phyloP scores from a whole-genome alignment of 495 filamentous ascomycete species.

The Aspergillus avenaceus region DNA sequence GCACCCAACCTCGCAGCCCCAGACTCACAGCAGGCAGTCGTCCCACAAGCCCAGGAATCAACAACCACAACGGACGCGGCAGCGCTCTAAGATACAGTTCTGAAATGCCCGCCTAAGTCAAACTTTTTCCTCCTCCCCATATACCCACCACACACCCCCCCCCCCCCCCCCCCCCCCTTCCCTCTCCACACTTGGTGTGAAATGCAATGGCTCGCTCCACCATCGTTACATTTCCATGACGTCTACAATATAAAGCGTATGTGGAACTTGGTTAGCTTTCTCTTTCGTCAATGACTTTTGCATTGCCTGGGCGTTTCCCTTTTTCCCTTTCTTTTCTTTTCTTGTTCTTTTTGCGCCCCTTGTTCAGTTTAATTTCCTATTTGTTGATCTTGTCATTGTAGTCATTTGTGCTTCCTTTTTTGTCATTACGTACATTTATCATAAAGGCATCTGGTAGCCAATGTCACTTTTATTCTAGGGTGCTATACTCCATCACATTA shows the following conservation, averaged over 20 bases:
- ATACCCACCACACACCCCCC: not conserved
- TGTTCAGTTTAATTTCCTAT: too few relatives aligned
- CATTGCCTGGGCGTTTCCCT: constrained; percentile 18
- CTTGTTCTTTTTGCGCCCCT: too few relatives aligned
- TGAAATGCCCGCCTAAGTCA: constrained; percentile 30
- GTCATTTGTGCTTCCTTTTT: not conserved
- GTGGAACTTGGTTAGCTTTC: too few relatives aligned
- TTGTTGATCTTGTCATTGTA: not conserved
- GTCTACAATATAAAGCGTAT: too few relatives aligned
- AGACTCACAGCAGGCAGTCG: constrained; percentile 38
- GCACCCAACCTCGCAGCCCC: constrained; percentile 43
- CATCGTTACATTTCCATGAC: not conserved
- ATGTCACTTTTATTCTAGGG: too few relatives aligned
- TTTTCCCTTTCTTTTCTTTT: not conserved
- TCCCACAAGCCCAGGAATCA: constrained; percentile 41
- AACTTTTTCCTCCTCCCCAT: constrained; percentile 1
- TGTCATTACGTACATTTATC: too few relatives aligned
- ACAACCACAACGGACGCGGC: constrained; percentile 31
- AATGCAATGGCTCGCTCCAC: too few relatives aligned
- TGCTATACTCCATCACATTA: too few relatives aligned
- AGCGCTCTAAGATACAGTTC: constrained; percentile 42
- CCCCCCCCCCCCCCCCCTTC: too few relatives aligned
- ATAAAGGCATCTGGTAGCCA: too few relatives aligned
- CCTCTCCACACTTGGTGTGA: too few relatives aligned
- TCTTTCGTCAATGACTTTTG: constrained; percentile 14